Evolutionary conservation across 805 yeast genomes (phyloP), one percentile per base, ranked within the genome.

Genomic region (Wickerhamomyces chambardii): DNA sequence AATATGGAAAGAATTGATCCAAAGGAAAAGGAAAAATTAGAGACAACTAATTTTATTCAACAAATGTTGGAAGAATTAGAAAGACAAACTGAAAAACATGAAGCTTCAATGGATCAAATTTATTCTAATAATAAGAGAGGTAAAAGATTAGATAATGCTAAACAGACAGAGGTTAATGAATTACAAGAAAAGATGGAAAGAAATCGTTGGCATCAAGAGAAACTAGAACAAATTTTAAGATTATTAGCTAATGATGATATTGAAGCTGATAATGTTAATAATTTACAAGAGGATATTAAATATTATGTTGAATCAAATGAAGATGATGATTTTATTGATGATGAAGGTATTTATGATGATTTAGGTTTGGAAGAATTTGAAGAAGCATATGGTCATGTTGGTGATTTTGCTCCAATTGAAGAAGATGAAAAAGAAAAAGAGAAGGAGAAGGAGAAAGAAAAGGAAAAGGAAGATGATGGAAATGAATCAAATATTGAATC

Each of bases 251-350:
- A 81, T 55, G 90, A 85, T 43, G 80, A 75, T 31, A 60, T 92
- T 42, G 86, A 80, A 27, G 81, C 87, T 3, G 94, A 83, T 15
- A 72, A 74, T 34, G 75, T 90, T 9, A 79, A 79, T 47, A 79
- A 70, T 17, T 74, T 86, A 38, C 78, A 80, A 53, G 97, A 90
- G 35, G 97, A 90, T 56, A 83, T 90, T 55, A 84, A 75, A 46
- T 90, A 92, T 61, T 89, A 85, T 56, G 92, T 92, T 22, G 97
- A 92, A 47, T 83, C 86, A 43, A 90, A 90, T 53, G 92, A 83
- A 57, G 96, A 87, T 37, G 89, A 78, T 5, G 95, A 89, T 50
- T 90, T 87, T 56, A 81, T 89, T 25, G 97, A 87, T 51, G 95
- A 90, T 57, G 96, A 89, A 47, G 87, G 85, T 12, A 74, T 90